phyloP scores from a whole-genome alignment of 2,329 filamentous ascomycete genomes.

The Xylariaceae sp. region DNA sequence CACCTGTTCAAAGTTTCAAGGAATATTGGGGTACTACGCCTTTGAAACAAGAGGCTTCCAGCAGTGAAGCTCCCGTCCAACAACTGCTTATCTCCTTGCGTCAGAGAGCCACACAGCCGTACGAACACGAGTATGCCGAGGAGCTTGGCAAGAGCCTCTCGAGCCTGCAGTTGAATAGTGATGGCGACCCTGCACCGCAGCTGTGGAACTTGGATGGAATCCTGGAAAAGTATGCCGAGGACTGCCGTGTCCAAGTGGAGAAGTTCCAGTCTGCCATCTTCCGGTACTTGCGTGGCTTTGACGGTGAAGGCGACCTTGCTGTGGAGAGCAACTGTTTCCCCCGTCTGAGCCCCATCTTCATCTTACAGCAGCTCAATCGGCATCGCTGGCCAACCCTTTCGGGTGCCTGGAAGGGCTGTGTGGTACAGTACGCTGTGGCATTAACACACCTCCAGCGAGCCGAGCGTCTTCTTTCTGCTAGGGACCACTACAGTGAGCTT shows the following conservation, averaged over 20 bases:
- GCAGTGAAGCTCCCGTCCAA: not conserved
- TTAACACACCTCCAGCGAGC: conserved; percentile 36
- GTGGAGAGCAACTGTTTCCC: not conserved
- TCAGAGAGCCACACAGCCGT: not conserved
- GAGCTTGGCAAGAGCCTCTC: not conserved
- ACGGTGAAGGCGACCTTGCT: not conserved
- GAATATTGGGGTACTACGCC: not conserved
- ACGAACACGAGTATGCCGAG: not conserved
- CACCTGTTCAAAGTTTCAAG: not conserved
- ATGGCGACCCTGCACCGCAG: not conserved
- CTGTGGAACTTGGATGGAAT: not conserved
- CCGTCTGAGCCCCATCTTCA: conserved; percentile 9
- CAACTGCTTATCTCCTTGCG: not conserved
- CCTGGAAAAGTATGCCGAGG: not conserved
- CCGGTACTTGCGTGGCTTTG: not conserved
- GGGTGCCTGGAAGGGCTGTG: conserved; percentile 24
- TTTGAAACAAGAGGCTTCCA: not conserved
- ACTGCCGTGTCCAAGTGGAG: not conserved
- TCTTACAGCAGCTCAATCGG: conserved; percentile 28
- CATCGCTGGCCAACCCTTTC: conserved; percentile 21
- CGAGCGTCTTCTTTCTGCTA: conserved; percentile 27
- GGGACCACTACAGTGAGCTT: conserved; percentile 24
- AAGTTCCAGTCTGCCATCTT: not conserved
- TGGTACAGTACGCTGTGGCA: conserved; percentile 33
- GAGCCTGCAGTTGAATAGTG: not conserved